Evolutionary conservation across 208 protist species (phyloP).

Genomic region (Leishmania braziliensis): DNA sequence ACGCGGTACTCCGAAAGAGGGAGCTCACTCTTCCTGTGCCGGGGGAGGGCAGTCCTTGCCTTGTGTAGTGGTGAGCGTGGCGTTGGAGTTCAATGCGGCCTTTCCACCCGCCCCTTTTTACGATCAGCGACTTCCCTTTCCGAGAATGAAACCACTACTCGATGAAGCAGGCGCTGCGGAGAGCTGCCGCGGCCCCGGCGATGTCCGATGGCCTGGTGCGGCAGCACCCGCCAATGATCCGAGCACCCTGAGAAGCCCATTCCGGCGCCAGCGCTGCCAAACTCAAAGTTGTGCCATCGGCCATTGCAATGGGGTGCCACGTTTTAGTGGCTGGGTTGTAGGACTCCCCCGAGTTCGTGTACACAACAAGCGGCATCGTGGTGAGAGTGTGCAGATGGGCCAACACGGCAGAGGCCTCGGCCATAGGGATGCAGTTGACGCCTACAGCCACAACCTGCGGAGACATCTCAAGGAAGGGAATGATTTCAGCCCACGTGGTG

Average conservation of each 20-base stretch:
- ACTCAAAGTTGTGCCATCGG: conserved; percentile 8
- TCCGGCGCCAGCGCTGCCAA: conserved; percentile 21
- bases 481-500: conserved; percentile 32
- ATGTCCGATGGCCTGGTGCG: conserved; percentile 34
- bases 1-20: neutral
- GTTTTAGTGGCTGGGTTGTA: conserved; percentile 45
- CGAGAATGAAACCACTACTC: conserved; percentile 1
- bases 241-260: conserved; percentile 37
- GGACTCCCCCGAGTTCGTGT: conserved; percentile 60
- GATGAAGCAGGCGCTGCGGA: conserved; percentile 1
- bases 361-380: conserved; percentile 59
- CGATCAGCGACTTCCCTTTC: neutral
- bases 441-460: conserved; percentile 48
- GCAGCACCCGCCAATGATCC: conserved; percentile 63
- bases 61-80: neutral
- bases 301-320: conserved; percentile 21
- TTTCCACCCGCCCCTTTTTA: neutral
- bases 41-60: neutral
- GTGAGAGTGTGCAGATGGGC: conserved; percentile 33
- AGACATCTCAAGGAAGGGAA: conserved; percentile 34
- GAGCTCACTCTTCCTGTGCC: neutral
- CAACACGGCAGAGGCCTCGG: conserved; percentile 23
- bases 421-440: conserved; percentile 64
- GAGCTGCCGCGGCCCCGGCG: conserved; percentile 5
- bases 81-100: neutral